A percentile compares a stretch with the other conserved stretches of the same genome.
Conservation (phyloP, 2,329 filamentous ascomycete species). For the Talaromyces sp. region DNA sequence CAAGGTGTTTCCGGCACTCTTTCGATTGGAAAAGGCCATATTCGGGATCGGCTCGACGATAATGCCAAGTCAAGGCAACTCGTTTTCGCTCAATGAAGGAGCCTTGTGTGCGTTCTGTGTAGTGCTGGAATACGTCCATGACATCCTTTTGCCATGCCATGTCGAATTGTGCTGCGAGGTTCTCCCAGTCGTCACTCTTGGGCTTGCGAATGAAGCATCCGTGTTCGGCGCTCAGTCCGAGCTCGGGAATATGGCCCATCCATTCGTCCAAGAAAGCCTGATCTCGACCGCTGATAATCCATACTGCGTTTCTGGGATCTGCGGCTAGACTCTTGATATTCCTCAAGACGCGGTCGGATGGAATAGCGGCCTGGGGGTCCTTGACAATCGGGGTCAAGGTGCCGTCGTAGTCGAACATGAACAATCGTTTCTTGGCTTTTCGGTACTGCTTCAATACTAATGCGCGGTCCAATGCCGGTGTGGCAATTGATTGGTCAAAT, state of each 20-base stretch:
- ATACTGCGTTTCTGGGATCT: constrained; percentile 82
- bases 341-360: constrained; percentile 75
- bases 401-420: constrained; percentile 99
- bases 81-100: constrained; percentile 93
- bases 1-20: constrained; percentile 77
- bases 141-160: constrained; percentile 93
- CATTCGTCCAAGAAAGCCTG: constrained; percentile 87
- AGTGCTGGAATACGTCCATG: constrained; percentile 77
- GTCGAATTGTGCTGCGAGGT: constrained; percentile 78
- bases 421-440: constrained; percentile 71
- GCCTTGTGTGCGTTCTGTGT: constrained; percentile 80
- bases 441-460: constrained; percentile 71
- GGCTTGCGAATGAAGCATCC: constrained; percentile 91
- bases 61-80: constrained; percentile 95
- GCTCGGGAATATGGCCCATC: constrained; percentile 81
- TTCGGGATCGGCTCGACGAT: constrained; percentile 83
- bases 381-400: constrained; percentile 93
- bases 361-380: constrained; percentile 83
- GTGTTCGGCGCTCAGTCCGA: constrained; percentile 96
- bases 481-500: constrained; percentile 70
- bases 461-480: constrained; percentile 74
- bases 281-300: constrained; percentile 96
- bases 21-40: constrained; percentile 74
- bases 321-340: constrained; percentile 75
- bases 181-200: constrained; percentile 74